A percentile compares a stretch with the other conserved stretches of the same genome.
Evolutionary conservation across 805 yeast species (phyloP).

Genomic region (Teunomyces panamensis): DNA sequence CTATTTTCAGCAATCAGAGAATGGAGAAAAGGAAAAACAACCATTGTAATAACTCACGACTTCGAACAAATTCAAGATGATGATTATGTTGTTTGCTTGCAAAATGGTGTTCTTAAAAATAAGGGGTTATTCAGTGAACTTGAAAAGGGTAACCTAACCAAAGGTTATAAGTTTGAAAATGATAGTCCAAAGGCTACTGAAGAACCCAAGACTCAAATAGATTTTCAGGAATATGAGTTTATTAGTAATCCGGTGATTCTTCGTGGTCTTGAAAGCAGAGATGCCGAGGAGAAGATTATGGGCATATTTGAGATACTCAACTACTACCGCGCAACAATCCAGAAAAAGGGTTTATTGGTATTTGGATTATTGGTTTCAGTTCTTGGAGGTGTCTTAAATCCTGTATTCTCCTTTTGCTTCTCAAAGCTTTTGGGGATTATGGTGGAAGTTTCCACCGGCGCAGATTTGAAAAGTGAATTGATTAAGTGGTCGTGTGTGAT

Average conservation of each 20-base stretch:
- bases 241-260: constrained; percentile 21
- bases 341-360: constrained; percentile 22
- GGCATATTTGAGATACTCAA: constrained; percentile 22
- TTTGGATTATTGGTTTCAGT: constrained; percentile 56
- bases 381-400: constrained; percentile 62
- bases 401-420: constrained; percentile 75
- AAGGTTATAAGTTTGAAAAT: not conserved
- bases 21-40: constrained; percentile 69
- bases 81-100: constrained; percentile 61
- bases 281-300: constrained; percentile 13
- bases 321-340: constrained; percentile 20
- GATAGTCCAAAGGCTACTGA: not conserved
- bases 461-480: constrained; percentile 30
- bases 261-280: constrained; percentile 17
- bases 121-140: constrained; percentile 15
- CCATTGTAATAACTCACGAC: constrained; percentile 82
- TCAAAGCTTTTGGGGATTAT: constrained; percentile 67
- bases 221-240: constrained; percentile 10
- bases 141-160: not conserved
- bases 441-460: constrained; percentile 42
- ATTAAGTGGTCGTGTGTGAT: constrained; percentile 69
- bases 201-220: not conserved
- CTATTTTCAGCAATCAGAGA: constrained; percentile 50
- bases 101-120: constrained; percentile 49
- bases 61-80: constrained; percentile 49